phyloP scores from a whole-genome alignment of 2,329 filamentous ascomycete species.

The Penicillium verrucosum region DNA sequence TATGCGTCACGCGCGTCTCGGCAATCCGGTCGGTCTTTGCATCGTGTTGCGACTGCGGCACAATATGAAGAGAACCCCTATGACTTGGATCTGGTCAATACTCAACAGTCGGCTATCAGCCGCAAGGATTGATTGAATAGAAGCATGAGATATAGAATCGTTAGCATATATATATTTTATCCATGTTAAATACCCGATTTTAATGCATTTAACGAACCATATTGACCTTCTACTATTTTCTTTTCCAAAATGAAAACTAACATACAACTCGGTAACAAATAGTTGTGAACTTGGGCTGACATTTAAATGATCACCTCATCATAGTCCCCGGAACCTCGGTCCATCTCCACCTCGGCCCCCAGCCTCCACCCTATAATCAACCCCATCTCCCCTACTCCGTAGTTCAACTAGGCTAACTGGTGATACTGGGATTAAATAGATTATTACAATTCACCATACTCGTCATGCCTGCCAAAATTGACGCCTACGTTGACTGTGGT shows the following conservation, averaged over 20 bases:
- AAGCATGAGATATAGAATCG: not conserved
- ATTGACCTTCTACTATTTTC: no score
- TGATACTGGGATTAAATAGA: not conserved
- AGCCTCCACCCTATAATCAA: slow-evolving; percentile 6
- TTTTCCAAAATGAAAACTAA: not conserved
- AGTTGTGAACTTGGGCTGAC: not conserved
- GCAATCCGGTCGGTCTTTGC: slow-evolving; percentile 19
- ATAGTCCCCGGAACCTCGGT: slow-evolving; percentile 19
- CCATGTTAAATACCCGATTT: not conserved
- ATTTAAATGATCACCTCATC: slow-evolving; percentile 24
- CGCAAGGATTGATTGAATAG: slow-evolving; percentile 13
- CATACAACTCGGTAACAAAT: no score
- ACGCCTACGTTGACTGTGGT: slow-evolving; percentile 25
- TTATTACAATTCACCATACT: not conserved
- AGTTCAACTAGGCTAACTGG: not conserved
- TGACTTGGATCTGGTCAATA: slow-evolving; percentile 46
- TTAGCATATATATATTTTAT: not conserved
- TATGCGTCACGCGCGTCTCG: slow-evolving; percentile 17
- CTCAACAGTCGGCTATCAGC: slow-evolving; percentile 27
- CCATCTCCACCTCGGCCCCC: slow-evolving; percentile 18
- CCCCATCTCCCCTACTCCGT: not conserved
- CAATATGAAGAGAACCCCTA: slow-evolving; percentile 45
- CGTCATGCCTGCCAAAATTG: slow-evolving; percentile 23
- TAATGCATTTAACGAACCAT: not conserved
- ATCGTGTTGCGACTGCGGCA: slow-evolving; percentile 18